These are phyloP conservation scores for Corrigiola litoralis DNA, from an alignment of 179 eudicot genomes.

Conservation along the genomic window DNA sequence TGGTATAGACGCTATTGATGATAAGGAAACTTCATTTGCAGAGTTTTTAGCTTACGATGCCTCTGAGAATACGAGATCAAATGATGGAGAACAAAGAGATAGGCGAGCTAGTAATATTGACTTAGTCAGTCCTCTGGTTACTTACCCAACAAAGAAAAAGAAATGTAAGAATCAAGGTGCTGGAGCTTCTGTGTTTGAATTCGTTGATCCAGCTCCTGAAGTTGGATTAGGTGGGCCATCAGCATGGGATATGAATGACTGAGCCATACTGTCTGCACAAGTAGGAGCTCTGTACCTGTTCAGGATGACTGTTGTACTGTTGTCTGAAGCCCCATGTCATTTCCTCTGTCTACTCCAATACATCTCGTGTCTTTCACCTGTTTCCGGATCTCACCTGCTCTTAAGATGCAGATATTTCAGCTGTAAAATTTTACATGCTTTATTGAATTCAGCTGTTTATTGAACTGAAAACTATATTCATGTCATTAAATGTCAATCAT, in stretches of 20 bases:
- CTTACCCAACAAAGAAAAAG: constrained; percentile 43
- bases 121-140: constrained; percentile 34
- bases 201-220: constrained; percentile 24
- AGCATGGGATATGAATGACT: constrained; percentile 56
- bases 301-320: neutral
- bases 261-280: neutral
- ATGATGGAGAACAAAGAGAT: constrained; percentile 10
- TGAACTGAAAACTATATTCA: neutral
- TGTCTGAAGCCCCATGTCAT: neutral
- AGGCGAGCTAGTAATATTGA: constrained; percentile 22
- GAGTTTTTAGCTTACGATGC: constrained; percentile 39
- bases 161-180: constrained; percentile 34
- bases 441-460: neutral
- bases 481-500: neutral
- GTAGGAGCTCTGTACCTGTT: neutral
- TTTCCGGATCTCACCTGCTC: neutral
- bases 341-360: neutral
- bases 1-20: constrained; percentile 47
- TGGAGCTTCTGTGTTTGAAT: constrained; percentile 32
- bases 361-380: neutral
- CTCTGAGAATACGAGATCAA: constrained; percentile 12
- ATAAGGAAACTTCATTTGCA: constrained; percentile 52
- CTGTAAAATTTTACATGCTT: neutral
- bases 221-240: constrained; percentile 86
- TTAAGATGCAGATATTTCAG: constrained; percentile 4